Percentiles rank a stretch among this genome's conserved stretches.
Conservation (phyloP, 1,284 basidiomycete genomes). For the Sanghuangporus baumii region DNA sequence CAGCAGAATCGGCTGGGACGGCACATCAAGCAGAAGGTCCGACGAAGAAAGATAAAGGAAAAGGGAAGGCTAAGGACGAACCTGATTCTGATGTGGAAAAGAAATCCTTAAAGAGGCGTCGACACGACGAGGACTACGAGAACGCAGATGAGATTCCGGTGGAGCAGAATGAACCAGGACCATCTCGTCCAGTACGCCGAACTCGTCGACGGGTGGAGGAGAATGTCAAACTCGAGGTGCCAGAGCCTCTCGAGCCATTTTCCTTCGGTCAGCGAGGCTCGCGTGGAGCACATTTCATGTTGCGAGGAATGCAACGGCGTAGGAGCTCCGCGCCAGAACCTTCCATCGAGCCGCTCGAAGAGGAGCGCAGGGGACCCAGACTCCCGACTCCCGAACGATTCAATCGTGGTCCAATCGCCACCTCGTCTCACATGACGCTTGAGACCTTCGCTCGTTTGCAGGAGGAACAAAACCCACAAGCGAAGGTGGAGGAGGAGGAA, state of each 20-base stretch:
- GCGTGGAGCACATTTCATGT: too few relatives aligned
- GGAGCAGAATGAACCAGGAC: background rate
- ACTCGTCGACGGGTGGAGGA: background rate
- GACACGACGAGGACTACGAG: background rate
- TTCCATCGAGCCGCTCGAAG: background rate
- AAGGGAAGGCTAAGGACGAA: background rate
- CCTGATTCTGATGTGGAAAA: background rate
- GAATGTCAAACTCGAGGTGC: background rate
- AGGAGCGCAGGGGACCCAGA: background rate
- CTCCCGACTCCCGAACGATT: background rate
- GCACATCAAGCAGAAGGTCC: background rate
- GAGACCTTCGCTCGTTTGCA: background rate
- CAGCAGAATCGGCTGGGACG: background rate
- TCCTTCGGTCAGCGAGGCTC: too few relatives aligned
- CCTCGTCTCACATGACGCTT: background rate
- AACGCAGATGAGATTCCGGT: background rate
- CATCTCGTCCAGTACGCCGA: background rate
- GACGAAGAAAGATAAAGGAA: background rate
- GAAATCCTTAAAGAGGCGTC: background rate
- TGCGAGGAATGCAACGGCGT: too few relatives aligned
- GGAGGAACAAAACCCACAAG: too few relatives aligned
- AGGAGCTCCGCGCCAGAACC: background rate
- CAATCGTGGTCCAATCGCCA: background rate
- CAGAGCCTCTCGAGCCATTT: background rate
- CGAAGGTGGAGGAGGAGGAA: too few relatives aligned